phyloP scores from a whole-genome alignment of 1,284 basidiomycete species.

The Ustilago hordei region DNA sequence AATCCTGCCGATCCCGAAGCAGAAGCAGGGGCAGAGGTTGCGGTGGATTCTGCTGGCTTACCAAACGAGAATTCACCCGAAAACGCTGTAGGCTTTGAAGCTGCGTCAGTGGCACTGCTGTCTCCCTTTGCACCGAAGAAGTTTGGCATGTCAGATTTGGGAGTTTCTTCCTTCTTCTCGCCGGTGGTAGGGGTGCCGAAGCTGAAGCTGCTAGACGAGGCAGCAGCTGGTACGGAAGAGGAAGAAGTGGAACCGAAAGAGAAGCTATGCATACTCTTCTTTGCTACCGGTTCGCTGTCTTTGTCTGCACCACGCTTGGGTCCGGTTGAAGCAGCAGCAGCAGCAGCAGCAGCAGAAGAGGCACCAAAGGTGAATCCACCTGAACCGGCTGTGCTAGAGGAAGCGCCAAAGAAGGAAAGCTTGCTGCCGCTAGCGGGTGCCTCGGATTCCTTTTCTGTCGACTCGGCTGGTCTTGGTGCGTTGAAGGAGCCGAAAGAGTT shows the following conservation, averaged over 20 bases:
- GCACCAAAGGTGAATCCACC: slow-evolving; percentile 51
- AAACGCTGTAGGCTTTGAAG: slow-evolving; percentile 13
- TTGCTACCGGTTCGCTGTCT: slow-evolving; percentile 34
- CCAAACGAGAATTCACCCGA: slow-evolving; percentile 45
- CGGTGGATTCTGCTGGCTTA: slow-evolving; percentile 25
- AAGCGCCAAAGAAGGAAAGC: slow-evolving; percentile 44
- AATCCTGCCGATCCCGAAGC: slow-evolving; percentile 19
- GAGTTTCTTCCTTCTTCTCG: slow-evolving; percentile 33
- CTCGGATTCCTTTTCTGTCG: slow-evolving; percentile 18
- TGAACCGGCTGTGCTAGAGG: slow-evolving; percentile 4
- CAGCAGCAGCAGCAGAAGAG: slow-evolving; percentile 4
- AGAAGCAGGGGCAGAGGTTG: slow-evolving; percentile 11
- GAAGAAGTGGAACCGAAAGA: slow-evolving; percentile 44
- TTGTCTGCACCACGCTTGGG: slow-evolving; percentile 38
- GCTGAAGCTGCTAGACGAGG: slow-evolving; percentile 14
- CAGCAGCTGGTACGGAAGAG: slow-evolving; percentile 7
- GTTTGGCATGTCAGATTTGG: slow-evolving; percentile 28
- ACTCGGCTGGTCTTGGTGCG: slow-evolving; percentile 5
- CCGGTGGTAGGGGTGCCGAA: slow-evolving; percentile 20
- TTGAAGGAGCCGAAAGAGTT: slow-evolving; percentile 19
- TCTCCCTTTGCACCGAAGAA: slow-evolving; percentile 48
- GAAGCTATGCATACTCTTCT: slow-evolving; percentile 47
- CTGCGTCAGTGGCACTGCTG: slow-evolving; percentile 4
- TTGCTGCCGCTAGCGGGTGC: slow-evolving; percentile 9
- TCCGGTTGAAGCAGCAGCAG: slow-evolving; percentile 8